Evolutionary conservation across 805 yeast species (phyloP), one percentile per base, ranked within the genome.

Genomic region (Candida nanaspora): DNA sequence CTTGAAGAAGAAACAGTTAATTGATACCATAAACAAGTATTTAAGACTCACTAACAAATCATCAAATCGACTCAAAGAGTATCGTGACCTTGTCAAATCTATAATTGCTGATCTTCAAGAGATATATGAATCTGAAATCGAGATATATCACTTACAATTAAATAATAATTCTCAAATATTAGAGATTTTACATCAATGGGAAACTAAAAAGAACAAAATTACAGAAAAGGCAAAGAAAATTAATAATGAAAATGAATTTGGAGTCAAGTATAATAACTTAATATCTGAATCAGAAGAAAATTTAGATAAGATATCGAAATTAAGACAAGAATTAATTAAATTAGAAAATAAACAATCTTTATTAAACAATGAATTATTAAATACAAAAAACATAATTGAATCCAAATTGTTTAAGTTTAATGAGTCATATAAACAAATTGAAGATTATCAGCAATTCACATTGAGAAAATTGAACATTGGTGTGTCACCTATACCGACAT

Each of bases 361-460:
- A 3, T 39, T 76, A 0, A 48, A 51, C 9, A 39, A 47, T 9
- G 80, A 74, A 48, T 55, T 74, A 23, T 57, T 61, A 21, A 66
- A 65, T 16, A 65, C 80, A 1, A 67, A 71, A 47, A 73, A 79
- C 2, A 64, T 75, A 3, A 46, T 76, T 21, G 80, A 75, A 41
- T 69, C 74, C 42, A 66, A 62, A 45, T 52, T 75, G 0, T 68
- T 74, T 11, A 63, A 63, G 33, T 71, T 68, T 43, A 66, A 66
- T 14, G 69, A 69, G 29, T 47, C 59, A 3, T 41, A 61, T 15
- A 53, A 51, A 14, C 44, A 40, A 30, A 41, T 62, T 5, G 56
- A 55, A 23, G 31, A 44, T 4, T 35, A 32, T 16, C 57, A 57
- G 37, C 45, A 43, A 22, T 25, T 28, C 9, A 59, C 36, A 9